Evolutionary conservation across 2,329 filamentous ascomycete genomes (phyloP).

Genomic region (Cladosporium velox): DNA sequence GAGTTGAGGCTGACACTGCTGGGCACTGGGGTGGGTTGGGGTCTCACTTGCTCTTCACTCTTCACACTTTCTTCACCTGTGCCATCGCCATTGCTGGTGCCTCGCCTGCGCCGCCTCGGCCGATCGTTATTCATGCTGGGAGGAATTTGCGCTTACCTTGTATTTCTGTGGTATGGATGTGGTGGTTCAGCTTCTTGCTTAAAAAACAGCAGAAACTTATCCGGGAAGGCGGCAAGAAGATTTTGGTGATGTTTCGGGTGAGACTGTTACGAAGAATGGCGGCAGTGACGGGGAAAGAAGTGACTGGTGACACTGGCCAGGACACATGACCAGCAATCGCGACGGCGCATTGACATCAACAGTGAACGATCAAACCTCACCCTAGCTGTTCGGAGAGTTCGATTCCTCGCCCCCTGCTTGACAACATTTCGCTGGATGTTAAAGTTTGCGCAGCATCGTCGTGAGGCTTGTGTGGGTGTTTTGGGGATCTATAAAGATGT

Average conservation of each 20-base stretch:
- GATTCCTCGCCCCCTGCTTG: not conserved
- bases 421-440: not conserved
- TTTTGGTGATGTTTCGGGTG: not conserved
- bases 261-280: not conserved
- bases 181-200: not conserved
- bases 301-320: not conserved
- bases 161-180: not conserved
- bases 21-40: not conserved
- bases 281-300: not conserved
- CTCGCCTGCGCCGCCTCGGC: not conserved
- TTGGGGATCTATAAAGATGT: too few species aligned
- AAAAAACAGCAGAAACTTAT: not conserved
- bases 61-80: not conserved
- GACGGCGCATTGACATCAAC: not conserved
- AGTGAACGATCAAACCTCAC: not conserved
- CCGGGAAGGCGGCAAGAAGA: not conserved
- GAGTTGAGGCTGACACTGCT: conserved; percentile 3
- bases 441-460: too few species aligned
- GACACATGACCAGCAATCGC: not conserved
- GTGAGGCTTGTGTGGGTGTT: not conserved
- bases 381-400: not conserved
- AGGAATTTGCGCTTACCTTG: not conserved
- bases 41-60: not conserved
- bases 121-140: not conserved
- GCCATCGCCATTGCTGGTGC: not conserved